Percentiles rank a stretch among this genome's conserved stretches.
These are phyloP conservation scores for Colletotrichum cordylinicola DNA, from an alignment of 2,329 filamentous ascomycete species.

Conservation along the genomic window DNA sequence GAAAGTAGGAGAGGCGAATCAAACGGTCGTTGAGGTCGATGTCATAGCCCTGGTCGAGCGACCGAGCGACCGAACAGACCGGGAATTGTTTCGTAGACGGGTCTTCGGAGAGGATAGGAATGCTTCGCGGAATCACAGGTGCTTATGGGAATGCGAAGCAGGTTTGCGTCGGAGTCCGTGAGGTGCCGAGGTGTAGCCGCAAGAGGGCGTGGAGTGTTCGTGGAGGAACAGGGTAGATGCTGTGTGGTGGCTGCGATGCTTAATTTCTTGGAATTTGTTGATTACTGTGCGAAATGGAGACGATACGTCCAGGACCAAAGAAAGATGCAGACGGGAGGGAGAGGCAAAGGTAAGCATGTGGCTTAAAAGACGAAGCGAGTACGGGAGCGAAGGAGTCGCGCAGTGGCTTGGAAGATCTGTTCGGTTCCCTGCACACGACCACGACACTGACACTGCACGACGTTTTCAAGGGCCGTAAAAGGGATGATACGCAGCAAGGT, in stretches of 20 bases:
- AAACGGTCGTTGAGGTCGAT: neutral
- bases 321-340: neutral
- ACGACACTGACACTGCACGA: neutral
- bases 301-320: neutral
- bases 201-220: neutral
- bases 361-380: neutral
- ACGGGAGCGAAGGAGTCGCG: neutral
- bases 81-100: neutral
- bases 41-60: constrained; percentile 8
- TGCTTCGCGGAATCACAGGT: neutral
- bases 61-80: neutral
- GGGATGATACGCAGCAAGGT: neutral
- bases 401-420: neutral
- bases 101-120: neutral
- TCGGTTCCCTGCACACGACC: neutral
- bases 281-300: neutral
- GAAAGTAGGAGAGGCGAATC: neutral
- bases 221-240: constrained; percentile 13
- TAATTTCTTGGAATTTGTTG: neutral
- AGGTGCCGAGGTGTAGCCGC: neutral
- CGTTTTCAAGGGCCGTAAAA: neutral
- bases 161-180: neutral
- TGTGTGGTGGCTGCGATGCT: neutral
- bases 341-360: neutral
- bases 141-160: neutral